A percentile compares a stretch with the other conserved stretches of the same genome.
Evolutionary conservation across 768 basidiomycete genomes (phyloP).

Genomic region (Leccinellum rugosiceps): DNA sequence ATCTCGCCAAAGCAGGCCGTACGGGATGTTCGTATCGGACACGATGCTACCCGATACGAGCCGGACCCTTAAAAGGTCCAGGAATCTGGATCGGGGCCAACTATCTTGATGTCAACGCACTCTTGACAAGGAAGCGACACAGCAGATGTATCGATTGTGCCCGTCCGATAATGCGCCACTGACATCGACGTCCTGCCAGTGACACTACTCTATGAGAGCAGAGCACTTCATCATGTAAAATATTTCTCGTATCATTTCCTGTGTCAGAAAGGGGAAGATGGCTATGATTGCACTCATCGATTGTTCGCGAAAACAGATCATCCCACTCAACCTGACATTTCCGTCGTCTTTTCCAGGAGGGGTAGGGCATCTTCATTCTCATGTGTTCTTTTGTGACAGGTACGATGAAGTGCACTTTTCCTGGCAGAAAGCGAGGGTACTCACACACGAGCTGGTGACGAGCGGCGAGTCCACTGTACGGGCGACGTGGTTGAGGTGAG

Average conservation of each 20-base stretch:
- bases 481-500: slow-evolving; percentile 50
- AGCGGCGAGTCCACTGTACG: slow-evolving; percentile 39
- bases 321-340: slow-evolving; percentile 48
- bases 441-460: slow-evolving; percentile 52
- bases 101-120: slow-evolving; percentile 52
- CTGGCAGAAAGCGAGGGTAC: slow-evolving; percentile 52
- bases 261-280: no score
- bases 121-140: slow-evolving; percentile 50
- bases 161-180: slow-evolving; percentile 56
- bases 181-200: slow-evolving; percentile 63
- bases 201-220: slow-evolving; percentile 49
- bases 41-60: no score
- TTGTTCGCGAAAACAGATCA: no score
- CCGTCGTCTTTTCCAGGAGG: background rate
- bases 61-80: no score
- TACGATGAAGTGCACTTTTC: slow-evolving; percentile 61
- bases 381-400: background rate
- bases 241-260: no score
- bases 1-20: no score
- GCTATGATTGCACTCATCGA: no score
- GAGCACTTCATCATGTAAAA: slow-evolving; percentile 70
- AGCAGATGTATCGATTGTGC: slow-evolving; percentile 50
- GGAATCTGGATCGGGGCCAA: no score
- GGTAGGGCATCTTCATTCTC: background rate
- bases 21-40: no score